These are phyloP conservation scores for Eimeria sp. DNA, from an alignment of 169 alveolate genomes.

Conservation along the genomic window DNA sequence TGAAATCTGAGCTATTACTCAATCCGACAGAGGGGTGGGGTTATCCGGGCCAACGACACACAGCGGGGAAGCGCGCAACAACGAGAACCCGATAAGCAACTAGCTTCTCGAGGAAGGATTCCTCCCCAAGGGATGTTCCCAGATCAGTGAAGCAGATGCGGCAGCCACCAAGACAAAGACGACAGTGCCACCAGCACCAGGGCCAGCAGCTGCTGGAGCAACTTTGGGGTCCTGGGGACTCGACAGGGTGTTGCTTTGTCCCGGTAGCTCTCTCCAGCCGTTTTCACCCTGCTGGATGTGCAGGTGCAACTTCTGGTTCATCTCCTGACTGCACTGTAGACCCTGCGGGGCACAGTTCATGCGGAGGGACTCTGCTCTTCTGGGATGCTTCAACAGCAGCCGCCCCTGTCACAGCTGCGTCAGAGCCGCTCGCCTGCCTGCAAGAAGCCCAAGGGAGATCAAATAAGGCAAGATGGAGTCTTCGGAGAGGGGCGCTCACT, in stretches of 20 bases:
- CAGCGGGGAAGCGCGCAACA: background rate
- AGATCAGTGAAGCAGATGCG: conserved; percentile 20
- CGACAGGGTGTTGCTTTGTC: background rate
- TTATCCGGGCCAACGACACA: background rate
- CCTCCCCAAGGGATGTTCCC: background rate
- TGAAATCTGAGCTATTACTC: background rate
- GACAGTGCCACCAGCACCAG: background rate
- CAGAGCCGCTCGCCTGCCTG: background rate
- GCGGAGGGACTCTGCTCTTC: conserved; percentile 23
- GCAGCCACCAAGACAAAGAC: background rate
- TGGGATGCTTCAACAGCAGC: conserved; percentile 16
- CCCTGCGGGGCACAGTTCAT: background rate
- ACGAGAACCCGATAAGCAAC: background rate
- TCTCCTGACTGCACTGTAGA: background rate
- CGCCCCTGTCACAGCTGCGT: background rate
- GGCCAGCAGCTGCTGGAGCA: background rate
- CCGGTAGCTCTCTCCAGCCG: background rate
- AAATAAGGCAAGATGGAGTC: background rate
- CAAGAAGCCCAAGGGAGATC: background rate
- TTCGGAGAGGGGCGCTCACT: background rate
- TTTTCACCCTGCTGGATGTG: background rate
- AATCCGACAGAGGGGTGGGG: background rate
- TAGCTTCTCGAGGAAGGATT: background rate
- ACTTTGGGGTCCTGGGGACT: background rate
- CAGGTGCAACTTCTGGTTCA: background rate